These are phyloP conservation scores for Calonectria pseudoturangicola DNA, from an alignment of 2,329 filamentous ascomycete genomes.

Conservation along the genomic window DNA sequence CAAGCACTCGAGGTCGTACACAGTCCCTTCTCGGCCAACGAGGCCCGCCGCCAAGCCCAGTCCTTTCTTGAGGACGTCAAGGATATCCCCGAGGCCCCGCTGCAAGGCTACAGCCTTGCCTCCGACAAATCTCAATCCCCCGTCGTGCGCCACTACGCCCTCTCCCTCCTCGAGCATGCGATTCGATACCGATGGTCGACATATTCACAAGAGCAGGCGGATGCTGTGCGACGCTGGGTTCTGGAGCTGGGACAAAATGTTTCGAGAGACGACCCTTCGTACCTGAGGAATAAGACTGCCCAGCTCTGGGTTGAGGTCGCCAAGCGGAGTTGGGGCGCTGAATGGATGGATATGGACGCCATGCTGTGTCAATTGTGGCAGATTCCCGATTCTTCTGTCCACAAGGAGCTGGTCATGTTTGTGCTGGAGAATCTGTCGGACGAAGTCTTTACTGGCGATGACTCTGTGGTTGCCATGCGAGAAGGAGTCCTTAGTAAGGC, in stretches of 20 bases:
- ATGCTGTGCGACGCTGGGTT: slow-evolving; percentile 83
- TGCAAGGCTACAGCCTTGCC: slow-evolving; percentile 89
- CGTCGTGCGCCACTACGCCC: slow-evolving; percentile 92
- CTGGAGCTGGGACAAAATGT: slow-evolving; percentile 85
- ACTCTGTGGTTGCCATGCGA: slow-evolving; percentile 87
- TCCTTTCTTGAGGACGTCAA: slow-evolving; percentile 91
- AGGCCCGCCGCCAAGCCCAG: slow-evolving; percentile 87
- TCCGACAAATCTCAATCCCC: slow-evolving; percentile 84
- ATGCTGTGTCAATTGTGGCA: slow-evolving; percentile 90
- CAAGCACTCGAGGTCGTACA: slow-evolving; percentile 93
- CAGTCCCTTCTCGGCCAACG: slow-evolving; percentile 86
- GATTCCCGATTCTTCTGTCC: slow-evolving; percentile 74
- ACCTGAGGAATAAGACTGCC: slow-evolving; percentile 93
- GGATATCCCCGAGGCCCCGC: slow-evolving; percentile 84
- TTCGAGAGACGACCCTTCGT: slow-evolving; percentile 83
- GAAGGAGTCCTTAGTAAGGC: slow-evolving; percentile 90
- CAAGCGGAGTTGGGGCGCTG: slow-evolving; percentile 92
- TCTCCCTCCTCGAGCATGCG: slow-evolving; percentile 92
- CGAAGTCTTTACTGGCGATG: slow-evolving; percentile 94
- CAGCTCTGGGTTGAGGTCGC: slow-evolving; percentile 96
- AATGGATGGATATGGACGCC: slow-evolving; percentile 96
- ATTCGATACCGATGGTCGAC: slow-evolving; percentile 90
- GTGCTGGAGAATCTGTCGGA: slow-evolving; percentile 95
- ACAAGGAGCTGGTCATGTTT: slow-evolving; percentile 90
- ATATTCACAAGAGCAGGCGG: slow-evolving; percentile 80